Evolutionary conservation across 1,284 basidiomycete genomes (phyloP).

Genomic region (Tilletia horrida): DNA sequence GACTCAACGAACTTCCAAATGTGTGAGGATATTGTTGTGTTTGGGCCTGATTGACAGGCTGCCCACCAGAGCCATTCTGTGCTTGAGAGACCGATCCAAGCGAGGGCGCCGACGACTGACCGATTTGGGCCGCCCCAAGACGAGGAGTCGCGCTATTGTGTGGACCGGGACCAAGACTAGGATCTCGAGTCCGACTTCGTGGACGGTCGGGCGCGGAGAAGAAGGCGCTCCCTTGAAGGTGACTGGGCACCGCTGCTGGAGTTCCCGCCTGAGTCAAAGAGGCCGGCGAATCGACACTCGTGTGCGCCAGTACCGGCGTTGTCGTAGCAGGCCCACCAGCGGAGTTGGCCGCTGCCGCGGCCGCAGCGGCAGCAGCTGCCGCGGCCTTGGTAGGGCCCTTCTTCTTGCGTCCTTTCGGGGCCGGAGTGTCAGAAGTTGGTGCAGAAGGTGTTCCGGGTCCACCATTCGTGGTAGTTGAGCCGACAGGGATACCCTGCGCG

Average conservation of each 20-base stretch:
- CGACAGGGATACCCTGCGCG: not conserved
- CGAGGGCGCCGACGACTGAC: not conserved
- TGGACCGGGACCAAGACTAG: not conserved
- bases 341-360: not conserved
- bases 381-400: not conserved
- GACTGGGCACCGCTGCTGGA: not conserved
- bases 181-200: not conserved
- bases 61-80: not conserved
- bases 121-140: not conserved
- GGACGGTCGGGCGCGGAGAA: not conserved
- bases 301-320: not conserved
- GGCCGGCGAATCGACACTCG: not conserved
- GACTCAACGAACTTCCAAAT: not conserved
- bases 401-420: slow-evolving; percentile 1
- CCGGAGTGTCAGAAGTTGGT: not conserved
- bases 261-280: slow-evolving; percentile 1
- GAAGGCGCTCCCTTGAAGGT: not conserved
- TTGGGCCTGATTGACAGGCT: not conserved
- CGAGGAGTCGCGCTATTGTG: not conserved
- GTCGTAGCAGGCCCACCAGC: not conserved
- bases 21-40: slow-evolving; percentile 10
- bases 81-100: not conserved
- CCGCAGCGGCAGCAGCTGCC: not conserved
- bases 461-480: not conserved
- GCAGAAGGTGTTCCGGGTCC: not conserved